Conservation (phyloP, 495 filamentous ascomycete genomes). For the Penicillium goetzii region DNA sequence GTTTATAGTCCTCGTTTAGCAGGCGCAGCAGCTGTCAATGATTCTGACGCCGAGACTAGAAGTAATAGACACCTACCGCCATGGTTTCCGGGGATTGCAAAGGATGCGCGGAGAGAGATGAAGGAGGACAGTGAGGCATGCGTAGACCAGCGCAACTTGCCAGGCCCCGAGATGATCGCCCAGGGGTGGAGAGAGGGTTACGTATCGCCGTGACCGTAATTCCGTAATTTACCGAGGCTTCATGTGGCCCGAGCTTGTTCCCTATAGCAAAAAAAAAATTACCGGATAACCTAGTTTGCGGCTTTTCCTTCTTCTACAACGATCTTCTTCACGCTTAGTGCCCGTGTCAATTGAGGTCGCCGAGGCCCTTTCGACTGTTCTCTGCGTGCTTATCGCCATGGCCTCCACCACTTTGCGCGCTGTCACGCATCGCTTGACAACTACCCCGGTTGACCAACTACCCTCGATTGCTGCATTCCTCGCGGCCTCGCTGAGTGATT, state of each 20-base stretch:
- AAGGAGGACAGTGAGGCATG: slow-evolving; percentile 24
- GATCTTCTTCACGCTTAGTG: neutral
- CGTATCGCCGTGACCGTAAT: slow-evolving; percentile 25
- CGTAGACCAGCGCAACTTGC: slow-evolving; percentile 12
- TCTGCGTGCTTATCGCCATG: slow-evolving; percentile 17
- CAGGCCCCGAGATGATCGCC: slow-evolving; percentile 27
- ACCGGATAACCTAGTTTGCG: slow-evolving; percentile 21
- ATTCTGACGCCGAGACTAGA: neutral
- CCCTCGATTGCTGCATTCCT: slow-evolving; percentile 64
- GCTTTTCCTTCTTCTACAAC: slow-evolving; percentile 12
- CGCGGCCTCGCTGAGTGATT: slow-evolving; percentile 62
- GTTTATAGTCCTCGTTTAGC: slow-evolving; percentile 3
- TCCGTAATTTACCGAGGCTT: slow-evolving; percentile 43
- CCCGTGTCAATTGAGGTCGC: slow-evolving; percentile 8
- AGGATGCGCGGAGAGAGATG: slow-evolving; percentile 28
- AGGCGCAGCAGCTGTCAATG: slow-evolving; percentile 1
- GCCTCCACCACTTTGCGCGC: slow-evolving; percentile 54
- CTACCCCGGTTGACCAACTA: slow-evolving; percentile 64
- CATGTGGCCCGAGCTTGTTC: slow-evolving; percentile 33
- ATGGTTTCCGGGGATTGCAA: slow-evolving; percentile 34
- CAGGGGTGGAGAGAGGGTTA: slow-evolving; percentile 30
- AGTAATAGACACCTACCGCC: slow-evolving; percentile 37
- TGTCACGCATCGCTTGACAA: slow-evolving; percentile 68
- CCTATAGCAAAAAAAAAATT: slow-evolving; percentile 26
- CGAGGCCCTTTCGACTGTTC: neutral